These are phyloP conservation scores for Colletotrichum cereale DNA, from an alignment of 2,329 filamentous ascomycete species.

Conservation along the genomic window DNA sequence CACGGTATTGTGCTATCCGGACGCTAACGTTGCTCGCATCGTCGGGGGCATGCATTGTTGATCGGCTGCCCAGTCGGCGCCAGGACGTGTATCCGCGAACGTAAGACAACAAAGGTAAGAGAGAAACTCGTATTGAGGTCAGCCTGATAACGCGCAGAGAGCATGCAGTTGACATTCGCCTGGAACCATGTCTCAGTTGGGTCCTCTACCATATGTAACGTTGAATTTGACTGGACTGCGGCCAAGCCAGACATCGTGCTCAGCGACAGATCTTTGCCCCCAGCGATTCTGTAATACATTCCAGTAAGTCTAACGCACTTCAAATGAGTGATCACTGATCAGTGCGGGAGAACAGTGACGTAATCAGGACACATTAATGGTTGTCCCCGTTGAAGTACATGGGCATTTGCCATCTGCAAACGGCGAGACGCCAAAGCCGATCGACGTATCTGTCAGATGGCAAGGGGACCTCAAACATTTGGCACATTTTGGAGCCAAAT, in stretches of 20 bases:
- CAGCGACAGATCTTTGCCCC: neutral
- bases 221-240: neutral
- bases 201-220: neutral
- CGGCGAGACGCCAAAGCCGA: neutral
- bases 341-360: neutral
- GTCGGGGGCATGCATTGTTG: neutral
- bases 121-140: conserved; percentile 12
- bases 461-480: neutral
- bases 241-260: neutral
- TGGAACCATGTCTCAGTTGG: conserved; percentile 18
- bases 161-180: neutral
- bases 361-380: neutral
- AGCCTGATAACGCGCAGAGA: neutral
- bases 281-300: neutral
- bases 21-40: neutral
- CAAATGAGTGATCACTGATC: too few relatives aligned
- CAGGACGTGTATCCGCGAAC: neutral
- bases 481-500: too few relatives aligned
- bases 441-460: neutral
- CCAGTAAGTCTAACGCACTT: neutral
- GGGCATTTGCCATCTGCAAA: neutral
- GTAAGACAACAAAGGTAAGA: neutral
- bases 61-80: neutral
- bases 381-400: neutral
- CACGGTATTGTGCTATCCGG: neutral